These are phyloP conservation scores for Kwoniella sp. DNA, from an alignment of 768 basidiomycete genomes.

Conservation along the genomic window DNA sequence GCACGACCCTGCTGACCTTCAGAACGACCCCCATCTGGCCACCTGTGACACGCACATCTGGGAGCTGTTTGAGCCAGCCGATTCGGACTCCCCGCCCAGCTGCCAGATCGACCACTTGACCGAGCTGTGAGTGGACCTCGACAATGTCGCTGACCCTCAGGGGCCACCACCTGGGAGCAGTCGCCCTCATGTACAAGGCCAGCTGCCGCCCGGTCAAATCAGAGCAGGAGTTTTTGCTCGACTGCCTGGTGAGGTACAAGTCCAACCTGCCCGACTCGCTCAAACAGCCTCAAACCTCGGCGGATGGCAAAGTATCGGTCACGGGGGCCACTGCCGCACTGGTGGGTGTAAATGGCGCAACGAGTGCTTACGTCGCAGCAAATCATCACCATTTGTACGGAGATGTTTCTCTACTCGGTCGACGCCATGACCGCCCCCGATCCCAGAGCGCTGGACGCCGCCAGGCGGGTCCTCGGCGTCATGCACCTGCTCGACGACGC, in stretches of 20 bases:
- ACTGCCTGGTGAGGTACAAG: neutral
- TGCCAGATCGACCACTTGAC: constrained; percentile 1
- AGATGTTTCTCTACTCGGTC: constrained; percentile 18
- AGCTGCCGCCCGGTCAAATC: neutral
- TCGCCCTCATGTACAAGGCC: constrained; percentile 9
- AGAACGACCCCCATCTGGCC: constrained; percentile 8
- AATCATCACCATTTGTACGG: constrained; percentile 15
- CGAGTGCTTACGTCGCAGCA: constrained; percentile 5
- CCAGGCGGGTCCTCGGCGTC: constrained; percentile 11
- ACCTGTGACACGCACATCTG: constrained; percentile 8
- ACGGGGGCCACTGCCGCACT: neutral
- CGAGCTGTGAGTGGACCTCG: neutral
- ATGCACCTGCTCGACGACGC: constrained; percentile 11
- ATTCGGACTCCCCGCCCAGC: neutral
- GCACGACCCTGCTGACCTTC: neutral
- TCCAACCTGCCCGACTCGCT: neutral
- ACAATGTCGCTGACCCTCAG: neutral
- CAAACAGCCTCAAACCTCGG: neutral
- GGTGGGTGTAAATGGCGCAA: neutral
- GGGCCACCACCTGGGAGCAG: neutral
- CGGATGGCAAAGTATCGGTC: neutral
- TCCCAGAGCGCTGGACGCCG: constrained; percentile 4
- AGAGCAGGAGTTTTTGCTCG: neutral
- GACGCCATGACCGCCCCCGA: constrained; percentile 1
- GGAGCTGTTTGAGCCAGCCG: neutral